These are phyloP conservation scores for Cryoendolithus antarcticus DNA, from an alignment of 2,329 filamentous ascomycete genomes.

Conservation along the genomic window DNA sequence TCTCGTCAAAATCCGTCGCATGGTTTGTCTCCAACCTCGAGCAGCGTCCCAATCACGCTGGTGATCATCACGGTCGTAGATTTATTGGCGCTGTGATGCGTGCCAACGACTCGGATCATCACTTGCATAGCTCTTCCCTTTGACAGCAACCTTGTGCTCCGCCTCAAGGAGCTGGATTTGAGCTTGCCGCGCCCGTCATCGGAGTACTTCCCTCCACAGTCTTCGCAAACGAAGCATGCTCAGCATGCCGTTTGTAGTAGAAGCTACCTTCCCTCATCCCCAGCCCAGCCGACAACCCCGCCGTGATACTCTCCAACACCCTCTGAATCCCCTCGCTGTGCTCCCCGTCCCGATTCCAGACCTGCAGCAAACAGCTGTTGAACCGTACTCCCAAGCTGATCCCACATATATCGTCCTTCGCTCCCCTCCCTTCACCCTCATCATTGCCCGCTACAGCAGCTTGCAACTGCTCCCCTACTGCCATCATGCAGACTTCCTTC, in stretches of 20 bases:
- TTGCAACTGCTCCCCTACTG: slow-evolving; percentile 72
- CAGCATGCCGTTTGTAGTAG: slow-evolving; percentile 77
- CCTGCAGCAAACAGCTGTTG: slow-evolving; percentile 74
- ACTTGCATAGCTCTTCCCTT: no score
- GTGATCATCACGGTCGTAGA: no score
- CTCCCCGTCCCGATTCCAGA: slow-evolving; percentile 84
- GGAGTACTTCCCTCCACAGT: no score
- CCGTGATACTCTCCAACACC: slow-evolving; percentile 60
- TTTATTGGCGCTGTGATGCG: no score
- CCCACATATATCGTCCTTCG: slow-evolving; percentile 74
- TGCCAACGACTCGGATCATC: no score
- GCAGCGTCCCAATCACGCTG: no score
- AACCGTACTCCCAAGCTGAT: slow-evolving; percentile 79
- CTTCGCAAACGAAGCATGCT: slow-evolving; percentile 57
- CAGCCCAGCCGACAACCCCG: slow-evolving; percentile 60
- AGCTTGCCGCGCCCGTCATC: no score
- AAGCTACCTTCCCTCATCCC: slow-evolving; percentile 50
- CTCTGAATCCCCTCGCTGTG: slow-evolving; percentile 68
- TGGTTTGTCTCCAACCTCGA: no score
- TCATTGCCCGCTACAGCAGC: slow-evolving; percentile 45
- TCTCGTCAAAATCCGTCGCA: no score
- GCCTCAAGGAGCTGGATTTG: no score
- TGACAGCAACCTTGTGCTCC: no score
- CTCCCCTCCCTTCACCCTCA: slow-evolving; percentile 33
- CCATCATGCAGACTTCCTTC: slow-evolving; percentile 69